Evolutionary conservation across 1,139 yeast species (phyloP).

Genomic region (Nadsonia starkeyi-henricii): DNA sequence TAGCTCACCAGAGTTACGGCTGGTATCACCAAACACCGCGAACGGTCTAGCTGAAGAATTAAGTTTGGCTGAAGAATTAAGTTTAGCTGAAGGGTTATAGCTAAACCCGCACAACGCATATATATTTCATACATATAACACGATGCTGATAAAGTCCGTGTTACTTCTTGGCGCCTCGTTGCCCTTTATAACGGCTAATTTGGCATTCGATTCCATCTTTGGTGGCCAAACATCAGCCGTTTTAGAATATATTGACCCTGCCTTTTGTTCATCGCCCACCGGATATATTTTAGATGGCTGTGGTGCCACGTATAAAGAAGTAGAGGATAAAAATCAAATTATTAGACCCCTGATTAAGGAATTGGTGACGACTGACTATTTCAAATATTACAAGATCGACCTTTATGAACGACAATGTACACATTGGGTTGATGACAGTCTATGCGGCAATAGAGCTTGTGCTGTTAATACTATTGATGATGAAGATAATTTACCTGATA

Average conservation of each 20-base stretch:
- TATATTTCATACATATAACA: not conserved
- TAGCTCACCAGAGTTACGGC: too few relatives aligned
- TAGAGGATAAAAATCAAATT: constrained; percentile 35
- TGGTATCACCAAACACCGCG: too few relatives aligned
- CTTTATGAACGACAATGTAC: constrained; percentile 72
- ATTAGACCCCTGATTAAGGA: constrained; percentile 41
- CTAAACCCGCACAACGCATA: too few relatives aligned
- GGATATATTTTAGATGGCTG: constrained; percentile 26
- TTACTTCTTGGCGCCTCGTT: not conserved
- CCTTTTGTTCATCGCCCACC: constrained; percentile 9
- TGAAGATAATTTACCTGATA: constrained; percentile 45
- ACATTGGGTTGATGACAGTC: constrained; percentile 68
- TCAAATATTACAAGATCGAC: constrained; percentile 77
- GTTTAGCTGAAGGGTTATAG: too few relatives aligned
- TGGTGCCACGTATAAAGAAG: constrained; percentile 40
- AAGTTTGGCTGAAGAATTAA: too few relatives aligned
- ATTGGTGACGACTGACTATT: constrained; percentile 36
- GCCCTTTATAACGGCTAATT: not conserved
- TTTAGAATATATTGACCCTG: constrained; percentile 7
- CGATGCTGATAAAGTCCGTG: not conserved
- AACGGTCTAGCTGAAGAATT: too few relatives aligned
- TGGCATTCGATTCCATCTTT: not conserved
- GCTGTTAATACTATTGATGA: constrained; percentile 69
- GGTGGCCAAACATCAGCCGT: not conserved
- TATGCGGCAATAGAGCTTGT: constrained; percentile 88